These are phyloP conservation scores for Dictyostelium purpureum DNA, from an alignment of 78 protist species.

Conservation along the genomic window DNA sequence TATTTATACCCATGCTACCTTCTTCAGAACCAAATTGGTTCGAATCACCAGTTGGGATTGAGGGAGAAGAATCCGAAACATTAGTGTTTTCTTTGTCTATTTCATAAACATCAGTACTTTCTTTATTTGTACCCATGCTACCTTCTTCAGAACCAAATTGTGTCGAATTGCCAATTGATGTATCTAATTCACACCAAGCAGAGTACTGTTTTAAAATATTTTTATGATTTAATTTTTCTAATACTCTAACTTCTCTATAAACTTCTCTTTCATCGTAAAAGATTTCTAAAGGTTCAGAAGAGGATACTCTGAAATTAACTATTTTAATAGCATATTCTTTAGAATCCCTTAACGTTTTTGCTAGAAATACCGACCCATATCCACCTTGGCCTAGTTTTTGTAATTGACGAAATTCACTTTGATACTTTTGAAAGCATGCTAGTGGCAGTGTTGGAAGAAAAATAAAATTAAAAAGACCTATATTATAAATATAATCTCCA, in stretches of 20 bases:
- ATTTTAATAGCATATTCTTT: slow-evolving; percentile 39
- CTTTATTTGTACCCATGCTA: slow-evolving; percentile 1
- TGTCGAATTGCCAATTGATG: background rate
- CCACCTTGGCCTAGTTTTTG: slow-evolving; percentile 45
- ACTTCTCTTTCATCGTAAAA: slow-evolving; percentile 15
- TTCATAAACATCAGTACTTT: background rate
- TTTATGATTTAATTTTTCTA: slow-evolving; percentile 54
- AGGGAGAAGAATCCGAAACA: too few species aligned
- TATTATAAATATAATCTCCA: too few species aligned
- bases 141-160: slow-evolving; percentile 62
- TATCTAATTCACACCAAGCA: slow-evolving; percentile 59
- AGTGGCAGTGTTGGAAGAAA: too few species aligned
- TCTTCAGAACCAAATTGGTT: background rate
- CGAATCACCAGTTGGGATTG: too few species aligned
- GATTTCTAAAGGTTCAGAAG: background rate
- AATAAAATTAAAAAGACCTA: too few species aligned
- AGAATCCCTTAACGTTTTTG: slow-evolving; percentile 3
- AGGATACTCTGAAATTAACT: slow-evolving; percentile 18
- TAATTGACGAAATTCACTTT: slow-evolving; percentile 35
- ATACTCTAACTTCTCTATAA: slow-evolving; percentile 48
- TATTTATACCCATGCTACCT: background rate
- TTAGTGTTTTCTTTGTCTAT: too few species aligned
- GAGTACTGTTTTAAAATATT: slow-evolving; percentile 50
- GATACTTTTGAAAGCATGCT: slow-evolving; percentile 45
- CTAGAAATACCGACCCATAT: slow-evolving; percentile 39